Base-by-base conservation (phyloP, 1,139 yeast genomes). In the Yamadazyma sp. region DNA sequence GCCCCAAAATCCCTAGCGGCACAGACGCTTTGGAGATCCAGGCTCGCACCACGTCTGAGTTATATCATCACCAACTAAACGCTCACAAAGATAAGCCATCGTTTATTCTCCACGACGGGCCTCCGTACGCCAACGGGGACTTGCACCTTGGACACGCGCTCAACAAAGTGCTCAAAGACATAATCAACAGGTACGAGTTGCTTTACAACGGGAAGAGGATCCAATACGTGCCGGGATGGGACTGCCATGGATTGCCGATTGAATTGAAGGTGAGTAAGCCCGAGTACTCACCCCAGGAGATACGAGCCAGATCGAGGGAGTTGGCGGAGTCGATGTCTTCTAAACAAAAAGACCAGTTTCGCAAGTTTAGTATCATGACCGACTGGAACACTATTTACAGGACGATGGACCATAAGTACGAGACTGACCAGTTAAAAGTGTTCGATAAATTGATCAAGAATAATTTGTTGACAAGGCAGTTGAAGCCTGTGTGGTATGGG, bases 401-500 rank as follows among this genome's bases (percentile, higher is more conserved):
- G 39, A 92, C 99, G 1, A 68, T 92, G 71, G 63, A 79, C 20
- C 79, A 77, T 42, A 68, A 69, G 9, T 92, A 83, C 59, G 97
- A 91, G 48, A 65, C 81, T 5, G 69, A 82, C 35, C 98, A 92
- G 57, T 66, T 92, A 47, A 63, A 72, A 23, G 77, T 91, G 0
- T 91, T 94, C 59, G 71, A 77, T 39, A 68, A 73, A 42, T 72
- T 92, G 68, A 72, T 87, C 50, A 73, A 75, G 35, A 77, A 76
- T 39, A 86, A 87, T 0, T 65, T 91, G 36, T 79, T 92, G 32
- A 79, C 82, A 34, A 73, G 98, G 51, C 95, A 91, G 54, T 77
- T 84, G 51, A 88, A 89, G 54, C 99, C 99, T 0, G 98, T 94
- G 1, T 92, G 86, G 75, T 92, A 98, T 97, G 95, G 98, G 1